These are phyloP conservation scores for Colletotrichum phormii DNA, from an alignment of 2,329 filamentous ascomycete genomes.

Conservation along the genomic window DNA sequence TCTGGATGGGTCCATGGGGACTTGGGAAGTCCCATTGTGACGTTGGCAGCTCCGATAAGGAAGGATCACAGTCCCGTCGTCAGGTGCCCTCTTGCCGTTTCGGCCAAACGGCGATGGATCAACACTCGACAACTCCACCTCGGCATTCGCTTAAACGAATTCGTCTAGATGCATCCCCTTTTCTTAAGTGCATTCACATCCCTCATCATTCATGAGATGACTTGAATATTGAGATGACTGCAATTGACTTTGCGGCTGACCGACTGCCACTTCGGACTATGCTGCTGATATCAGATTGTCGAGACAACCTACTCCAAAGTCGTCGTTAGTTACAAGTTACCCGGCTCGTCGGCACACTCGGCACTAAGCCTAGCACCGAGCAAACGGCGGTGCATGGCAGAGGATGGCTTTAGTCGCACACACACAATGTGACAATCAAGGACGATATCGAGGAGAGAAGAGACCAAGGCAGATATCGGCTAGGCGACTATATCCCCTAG, in stretches of 20 bases:
- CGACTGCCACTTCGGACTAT: neutral
- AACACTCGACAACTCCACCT: neutral
- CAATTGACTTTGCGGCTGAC: constrained; percentile 8
- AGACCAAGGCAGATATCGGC: neutral
- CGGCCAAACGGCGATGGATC: neutral
- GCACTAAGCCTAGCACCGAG: neutral
- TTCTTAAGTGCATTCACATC: too few relatives aligned
- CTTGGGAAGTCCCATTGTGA: neutral
- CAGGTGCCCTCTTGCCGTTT: constrained; percentile 10
- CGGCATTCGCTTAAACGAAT: neutral
- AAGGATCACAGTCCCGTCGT: neutral
- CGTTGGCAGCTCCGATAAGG: neutral
- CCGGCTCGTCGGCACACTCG: neutral
- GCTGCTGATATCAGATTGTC: constrained; percentile 9
- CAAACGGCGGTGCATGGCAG: neutral
- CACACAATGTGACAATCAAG: neutral
- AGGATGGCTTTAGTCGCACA: neutral
- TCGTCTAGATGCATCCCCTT: neutral
- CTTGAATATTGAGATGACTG: neutral
- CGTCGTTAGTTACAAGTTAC: neutral
- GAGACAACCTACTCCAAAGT: neutral
- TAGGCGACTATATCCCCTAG: neutral
- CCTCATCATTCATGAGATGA: too few relatives aligned
- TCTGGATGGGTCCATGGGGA: neutral
- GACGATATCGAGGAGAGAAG: neutral